A percentile compares a stretch with the other conserved stretches of the same genome.
These are phyloP conservation scores for Metschnikowia chrysomelidarum DNA, from an alignment of 805 yeast genomes.

Conservation along the genomic window DNA sequence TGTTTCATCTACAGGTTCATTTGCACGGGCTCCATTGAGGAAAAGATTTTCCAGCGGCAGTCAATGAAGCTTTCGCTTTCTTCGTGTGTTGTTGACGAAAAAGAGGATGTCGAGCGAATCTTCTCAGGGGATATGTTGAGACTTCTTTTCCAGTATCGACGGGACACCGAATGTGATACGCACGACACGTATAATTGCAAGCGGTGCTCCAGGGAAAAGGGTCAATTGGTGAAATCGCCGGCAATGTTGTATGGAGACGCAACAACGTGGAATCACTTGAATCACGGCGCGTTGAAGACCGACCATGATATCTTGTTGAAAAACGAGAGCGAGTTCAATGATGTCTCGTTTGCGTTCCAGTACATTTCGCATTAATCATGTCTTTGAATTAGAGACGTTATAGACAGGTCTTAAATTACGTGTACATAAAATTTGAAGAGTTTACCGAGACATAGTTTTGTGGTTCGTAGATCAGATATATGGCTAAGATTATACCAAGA, in stretches of 20 bases:
- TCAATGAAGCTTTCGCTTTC: slow-evolving; percentile 90
- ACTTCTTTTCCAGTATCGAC: slow-evolving; percentile 70
- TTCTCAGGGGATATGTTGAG: slow-evolving; percentile 80
- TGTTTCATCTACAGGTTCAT: slow-evolving; percentile 94
- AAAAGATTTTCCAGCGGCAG: slow-evolving; percentile 93
- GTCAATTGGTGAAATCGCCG: slow-evolving; percentile 62
- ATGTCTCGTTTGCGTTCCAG: slow-evolving; percentile 86
- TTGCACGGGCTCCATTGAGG: slow-evolving; percentile 93
- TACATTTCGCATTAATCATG: slow-evolving; percentile 72
- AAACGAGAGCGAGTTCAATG: slow-evolving; percentile 67
- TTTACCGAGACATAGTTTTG: no score
- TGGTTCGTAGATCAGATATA: no score
- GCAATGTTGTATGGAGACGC: slow-evolving; percentile 98
- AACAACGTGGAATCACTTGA: slow-evolving; percentile 93
- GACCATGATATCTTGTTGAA: slow-evolving; percentile 77
- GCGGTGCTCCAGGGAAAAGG: slow-evolving; percentile 54
- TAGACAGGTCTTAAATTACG: no score
- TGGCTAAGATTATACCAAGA: no score
- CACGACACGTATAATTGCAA: slow-evolving; percentile 90
- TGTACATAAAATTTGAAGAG: no score
- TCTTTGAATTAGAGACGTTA: no score
- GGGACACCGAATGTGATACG: slow-evolving; percentile 76
- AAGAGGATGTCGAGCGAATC: slow-evolving; percentile 89
- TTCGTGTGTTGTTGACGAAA: slow-evolving; percentile 95
- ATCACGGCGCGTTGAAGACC: slow-evolving; percentile 53